phyloP scores from a whole-genome alignment of 1,284 basidiomycete genomes.

The Neolentinus lepideus region DNA sequence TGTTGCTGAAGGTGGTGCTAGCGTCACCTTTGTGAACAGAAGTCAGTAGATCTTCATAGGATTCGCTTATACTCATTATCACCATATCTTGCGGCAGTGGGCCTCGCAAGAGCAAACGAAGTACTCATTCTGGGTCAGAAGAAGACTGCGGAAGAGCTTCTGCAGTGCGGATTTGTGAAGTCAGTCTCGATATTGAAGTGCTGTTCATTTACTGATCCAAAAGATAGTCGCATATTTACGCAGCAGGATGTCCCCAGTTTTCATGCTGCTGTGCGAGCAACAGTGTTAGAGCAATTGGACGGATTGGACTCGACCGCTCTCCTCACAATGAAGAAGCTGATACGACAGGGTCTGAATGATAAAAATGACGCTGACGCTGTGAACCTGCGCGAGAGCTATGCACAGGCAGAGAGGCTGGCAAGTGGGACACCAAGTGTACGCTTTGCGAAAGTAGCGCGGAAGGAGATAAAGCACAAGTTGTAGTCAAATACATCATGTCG shows the following conservation, averaged over 20 bases:
- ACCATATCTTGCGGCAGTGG: conserved; percentile 38
- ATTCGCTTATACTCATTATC: neutral
- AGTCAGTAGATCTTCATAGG: conserved; percentile 30
- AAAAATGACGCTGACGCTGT: conserved; percentile 59
- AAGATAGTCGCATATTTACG: conserved; percentile 50
- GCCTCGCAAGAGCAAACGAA: conserved; percentile 59
- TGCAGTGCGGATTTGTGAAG: conserved; percentile 61
- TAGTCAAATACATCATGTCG: conserved; percentile 16
- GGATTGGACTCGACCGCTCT: conserved; percentile 49
- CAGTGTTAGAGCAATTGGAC: conserved; percentile 42
- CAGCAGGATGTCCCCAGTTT: conserved; percentile 44
- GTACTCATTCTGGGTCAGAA: conserved; percentile 64
- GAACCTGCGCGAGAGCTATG: conserved; percentile 63
- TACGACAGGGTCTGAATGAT: conserved; percentile 49
- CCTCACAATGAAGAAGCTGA: conserved; percentile 44
- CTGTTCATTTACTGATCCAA: neutral
- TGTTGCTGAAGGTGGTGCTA: conserved; percentile 57
- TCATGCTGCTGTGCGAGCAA: conserved; percentile 40
- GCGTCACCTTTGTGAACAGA: conserved; percentile 58
- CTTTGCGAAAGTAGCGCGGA: conserved; percentile 52
- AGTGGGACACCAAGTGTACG: conserved; percentile 46
- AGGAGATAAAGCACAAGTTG: conserved; percentile 60
- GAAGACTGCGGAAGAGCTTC: conserved; percentile 49
- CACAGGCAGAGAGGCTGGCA: conserved; percentile 56
- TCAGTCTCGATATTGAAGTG: conserved; percentile 19